A percentile compares a stretch with the other conserved stretches of the same genome.
Evolutionary conservation across 2,329 filamentous ascomycete species (phyloP).

Genomic region (Talaromyces sp.): DNA sequence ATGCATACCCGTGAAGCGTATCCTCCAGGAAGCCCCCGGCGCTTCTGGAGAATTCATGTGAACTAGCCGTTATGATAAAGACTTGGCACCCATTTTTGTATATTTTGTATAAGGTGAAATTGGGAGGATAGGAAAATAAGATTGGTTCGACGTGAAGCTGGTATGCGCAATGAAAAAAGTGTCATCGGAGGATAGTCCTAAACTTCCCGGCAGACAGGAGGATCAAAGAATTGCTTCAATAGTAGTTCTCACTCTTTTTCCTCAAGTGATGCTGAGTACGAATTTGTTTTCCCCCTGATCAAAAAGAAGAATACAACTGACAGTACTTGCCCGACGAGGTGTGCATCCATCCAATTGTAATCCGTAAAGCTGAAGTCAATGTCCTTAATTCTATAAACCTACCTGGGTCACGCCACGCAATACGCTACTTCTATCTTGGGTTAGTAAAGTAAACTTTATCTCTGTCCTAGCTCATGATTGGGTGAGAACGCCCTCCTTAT

Average conservation of each 20-base stretch:
- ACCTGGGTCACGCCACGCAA: too few species aligned
- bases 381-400: too few species aligned
- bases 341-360: too few species aligned
- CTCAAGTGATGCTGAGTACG: background rate
- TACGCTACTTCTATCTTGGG: too few species aligned
- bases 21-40: conserved; percentile 1
- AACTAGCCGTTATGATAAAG: background rate
- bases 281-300: background rate
- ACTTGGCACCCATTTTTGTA: background rate
- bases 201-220: background rate
- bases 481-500: too few species aligned
- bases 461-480: too few species aligned
- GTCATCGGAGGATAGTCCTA: background rate
- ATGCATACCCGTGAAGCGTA: conserved; percentile 15
- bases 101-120: background rate
- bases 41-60: conserved; percentile 14
- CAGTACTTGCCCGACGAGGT: background rate
- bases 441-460: too few species aligned
- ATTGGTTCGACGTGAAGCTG: background rate
- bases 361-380: too few species aligned
- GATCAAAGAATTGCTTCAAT: background rate
- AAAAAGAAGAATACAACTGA: background rate
- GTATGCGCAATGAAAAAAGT: background rate
- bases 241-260: background rate
- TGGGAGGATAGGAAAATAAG: background rate